Evolutionary conservation across 805 yeast genomes (phyloP).

Genomic region (Sugiyamaella floridensis): DNA sequence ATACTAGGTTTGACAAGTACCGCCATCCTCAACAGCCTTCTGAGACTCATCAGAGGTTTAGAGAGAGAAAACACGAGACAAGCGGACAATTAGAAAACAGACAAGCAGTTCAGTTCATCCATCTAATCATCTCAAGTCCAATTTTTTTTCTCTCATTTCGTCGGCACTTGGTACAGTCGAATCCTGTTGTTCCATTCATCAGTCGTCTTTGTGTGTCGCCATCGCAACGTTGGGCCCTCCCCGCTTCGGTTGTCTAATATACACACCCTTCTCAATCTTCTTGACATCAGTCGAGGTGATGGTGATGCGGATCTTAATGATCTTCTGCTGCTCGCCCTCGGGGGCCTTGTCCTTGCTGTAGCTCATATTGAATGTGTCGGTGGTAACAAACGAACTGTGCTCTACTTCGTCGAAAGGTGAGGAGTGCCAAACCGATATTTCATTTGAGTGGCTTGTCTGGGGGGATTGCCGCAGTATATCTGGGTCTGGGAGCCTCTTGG

Average conservation of each 20-base stretch:
- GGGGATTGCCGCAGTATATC: background rate
- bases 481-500: background rate
- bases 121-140: too few species aligned
- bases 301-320: slow-evolving; percentile 98
- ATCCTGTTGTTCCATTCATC: background rate
- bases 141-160: background rate
- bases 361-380: slow-evolving; percentile 28
- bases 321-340: slow-evolving; percentile 64
- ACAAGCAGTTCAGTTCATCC: too few species aligned
- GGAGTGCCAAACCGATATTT: background rate
- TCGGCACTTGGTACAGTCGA: background rate
- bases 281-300: slow-evolving; percentile 98
- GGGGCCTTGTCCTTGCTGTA: slow-evolving; percentile 65
- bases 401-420: background rate
- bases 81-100: too few species aligned
- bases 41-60: background rate
- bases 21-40: background rate
- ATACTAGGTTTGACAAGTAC: too few species aligned
- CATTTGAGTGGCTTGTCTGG: slow-evolving; percentile 6
- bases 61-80: too few species aligned
- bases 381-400: background rate
- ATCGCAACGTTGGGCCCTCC: background rate
- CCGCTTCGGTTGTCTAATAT: background rate
- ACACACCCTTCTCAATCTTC: slow-evolving; percentile 73
- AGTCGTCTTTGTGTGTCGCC: background rate